Percentiles rank a stretch among this genome's conserved stretches.
phyloP scores from a whole-genome alignment of 164 flowering plant species.

The Warburgia ugandensis region DNA sequence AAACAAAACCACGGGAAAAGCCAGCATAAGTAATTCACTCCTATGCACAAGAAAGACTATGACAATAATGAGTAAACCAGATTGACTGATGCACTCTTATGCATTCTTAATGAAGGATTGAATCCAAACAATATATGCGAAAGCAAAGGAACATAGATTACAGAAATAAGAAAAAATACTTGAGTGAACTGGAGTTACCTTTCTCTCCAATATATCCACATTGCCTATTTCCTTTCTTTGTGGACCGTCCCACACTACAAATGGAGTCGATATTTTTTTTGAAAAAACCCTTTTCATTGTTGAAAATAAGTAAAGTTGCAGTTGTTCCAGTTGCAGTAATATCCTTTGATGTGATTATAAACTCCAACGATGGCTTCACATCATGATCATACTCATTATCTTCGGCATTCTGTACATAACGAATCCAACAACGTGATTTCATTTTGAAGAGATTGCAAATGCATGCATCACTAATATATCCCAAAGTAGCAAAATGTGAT shows the following conservation, averaged over 20 bases:
- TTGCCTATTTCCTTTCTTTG: conserved; percentile 50
- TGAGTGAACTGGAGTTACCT: conserved; percentile 25
- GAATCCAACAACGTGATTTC: too few relatives aligned
- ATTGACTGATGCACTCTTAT: too few relatives aligned
- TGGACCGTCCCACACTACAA: conserved; percentile 57
- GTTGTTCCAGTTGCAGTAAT: conserved; percentile 58
- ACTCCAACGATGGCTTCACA: conserved; percentile 55
- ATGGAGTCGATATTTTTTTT: conserved; percentile 52
- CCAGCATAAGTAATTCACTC: too few relatives aligned
- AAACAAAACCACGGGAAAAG: too few relatives aligned
- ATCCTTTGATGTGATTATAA: conserved; percentile 48
- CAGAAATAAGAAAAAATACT: neutral
- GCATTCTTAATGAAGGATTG: too few relatives aligned
- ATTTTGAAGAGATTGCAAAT: too few relatives aligned
- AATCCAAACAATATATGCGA: too few relatives aligned
- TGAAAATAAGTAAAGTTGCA: conserved; percentile 51
- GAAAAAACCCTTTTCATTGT: conserved; percentile 61
- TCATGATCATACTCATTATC: conserved; percentile 53
- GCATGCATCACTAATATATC: too few relatives aligned
- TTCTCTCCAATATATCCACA: conserved; percentile 68
- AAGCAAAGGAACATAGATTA: neutral
- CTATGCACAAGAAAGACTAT: too few relatives aligned
- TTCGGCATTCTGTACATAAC: conserved; percentile 50
- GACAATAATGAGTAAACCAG: too few relatives aligned
- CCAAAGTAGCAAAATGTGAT: too few relatives aligned